Evolutionary conservation across 495 filamentous ascomycete species (phyloP).

Genomic region (Hamigera avellanea): DNA sequence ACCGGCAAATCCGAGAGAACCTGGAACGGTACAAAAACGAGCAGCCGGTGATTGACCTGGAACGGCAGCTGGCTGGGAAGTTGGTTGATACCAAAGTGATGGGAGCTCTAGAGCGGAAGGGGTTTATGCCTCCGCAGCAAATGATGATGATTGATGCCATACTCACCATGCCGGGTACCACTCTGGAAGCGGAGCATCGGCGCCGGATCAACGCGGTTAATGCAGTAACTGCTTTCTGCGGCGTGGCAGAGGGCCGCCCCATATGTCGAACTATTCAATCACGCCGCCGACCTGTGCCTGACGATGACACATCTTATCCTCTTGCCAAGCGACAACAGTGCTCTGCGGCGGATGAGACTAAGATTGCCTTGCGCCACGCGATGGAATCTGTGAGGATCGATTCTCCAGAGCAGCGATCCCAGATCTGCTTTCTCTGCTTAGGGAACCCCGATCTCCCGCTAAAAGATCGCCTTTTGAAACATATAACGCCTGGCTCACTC

Average conservation of each 20-base stretch:
- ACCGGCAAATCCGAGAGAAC: slow-evolving; percentile 9
- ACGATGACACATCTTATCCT: slow-evolving; percentile 4
- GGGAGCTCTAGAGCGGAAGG: slow-evolving; percentile 8
- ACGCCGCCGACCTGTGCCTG: background rate
- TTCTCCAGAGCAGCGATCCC: slow-evolving; percentile 3
- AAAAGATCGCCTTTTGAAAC: slow-evolving; percentile 2
- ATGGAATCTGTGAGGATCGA: slow-evolving; percentile 9
- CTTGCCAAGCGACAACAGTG: slow-evolving; percentile 11
- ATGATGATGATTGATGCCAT: slow-evolving; percentile 16
- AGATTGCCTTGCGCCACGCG: slow-evolving; percentile 7
- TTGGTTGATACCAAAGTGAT: slow-evolving; percentile 13
- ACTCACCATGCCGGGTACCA: slow-evolving; percentile 11
- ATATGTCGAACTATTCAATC: slow-evolving; percentile 1
- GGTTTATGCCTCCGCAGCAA: slow-evolving; percentile 13
- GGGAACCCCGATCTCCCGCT: slow-evolving; percentile 9
- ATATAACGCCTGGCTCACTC: slow-evolving; percentile 6
- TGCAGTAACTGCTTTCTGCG: slow-evolving; percentile 17
- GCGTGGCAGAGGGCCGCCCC: slow-evolving; percentile 14
- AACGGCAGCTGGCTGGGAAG: slow-evolving; percentile 18
- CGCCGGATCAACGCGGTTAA: slow-evolving; percentile 15
- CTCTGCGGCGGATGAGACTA: slow-evolving; percentile 3
- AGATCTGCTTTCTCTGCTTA: slow-evolving; percentile 8
- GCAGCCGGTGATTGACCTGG: slow-evolving; percentile 16
- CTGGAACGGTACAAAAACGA: slow-evolving; percentile 15
- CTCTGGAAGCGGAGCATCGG: slow-evolving; percentile 12